Evolutionary conservation across 2,329 filamentous ascomycete species (phyloP).

Genomic region (Exophiala lecanii-corni): DNA sequence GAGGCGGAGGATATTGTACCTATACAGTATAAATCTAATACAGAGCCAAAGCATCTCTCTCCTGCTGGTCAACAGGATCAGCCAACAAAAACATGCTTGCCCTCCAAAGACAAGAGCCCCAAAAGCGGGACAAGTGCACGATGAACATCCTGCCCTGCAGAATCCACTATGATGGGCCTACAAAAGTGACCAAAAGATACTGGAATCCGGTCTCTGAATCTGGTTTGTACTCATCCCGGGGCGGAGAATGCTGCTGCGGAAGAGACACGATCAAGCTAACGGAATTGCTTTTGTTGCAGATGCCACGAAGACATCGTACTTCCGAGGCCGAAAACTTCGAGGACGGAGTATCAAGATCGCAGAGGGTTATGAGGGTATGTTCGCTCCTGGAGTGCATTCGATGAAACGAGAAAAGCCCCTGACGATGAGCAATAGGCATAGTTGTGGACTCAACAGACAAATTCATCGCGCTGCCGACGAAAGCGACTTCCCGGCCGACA

Average conservation of each 20-base stretch:
- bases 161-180: slow-evolving; percentile 70
- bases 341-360: slow-evolving; percentile 65
- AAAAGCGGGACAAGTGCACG: slow-evolving; percentile 9
- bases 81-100: slow-evolving; percentile 42
- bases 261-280: no score
- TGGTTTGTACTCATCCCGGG: no score
- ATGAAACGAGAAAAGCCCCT: no score
- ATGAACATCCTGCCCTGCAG: slow-evolving; percentile 72
- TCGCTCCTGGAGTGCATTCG: no score
- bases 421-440: no score
- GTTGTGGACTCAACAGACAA: slow-evolving; percentile 47
- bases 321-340: slow-evolving; percentile 74
- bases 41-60: no score
- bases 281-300: no score
- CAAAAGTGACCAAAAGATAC: slow-evolving; percentile 60
- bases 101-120: slow-evolving; percentile 30
- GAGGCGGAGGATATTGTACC: no score
- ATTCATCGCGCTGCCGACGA: slow-evolving; percentile 15
- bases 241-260: no score
- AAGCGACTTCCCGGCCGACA: slow-evolving; percentile 2
- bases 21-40: no score
- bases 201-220: slow-evolving; percentile 60
- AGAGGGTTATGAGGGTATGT: slow-evolving; percentile 58
- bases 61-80: no score
- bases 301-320: slow-evolving; percentile 56